phyloP scores from a whole-genome alignment of 176 grass and related monocot species.

The Zea luxurians region DNA sequence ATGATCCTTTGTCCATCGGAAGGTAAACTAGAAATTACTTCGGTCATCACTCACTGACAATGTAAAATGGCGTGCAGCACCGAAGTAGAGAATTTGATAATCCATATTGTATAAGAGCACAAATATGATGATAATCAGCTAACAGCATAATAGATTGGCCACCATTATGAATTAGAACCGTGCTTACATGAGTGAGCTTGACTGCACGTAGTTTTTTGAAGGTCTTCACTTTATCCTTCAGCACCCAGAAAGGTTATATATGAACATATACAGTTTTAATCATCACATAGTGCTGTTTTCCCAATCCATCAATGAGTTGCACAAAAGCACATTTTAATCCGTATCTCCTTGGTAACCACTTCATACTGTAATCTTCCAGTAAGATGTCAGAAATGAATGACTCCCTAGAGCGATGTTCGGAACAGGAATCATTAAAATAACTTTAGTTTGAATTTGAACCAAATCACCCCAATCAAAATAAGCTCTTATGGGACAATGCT shows the following conservation, averaged over 20 bases:
- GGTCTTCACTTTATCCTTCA: conserved; percentile 21
- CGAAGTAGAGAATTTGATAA: conserved; percentile 20
- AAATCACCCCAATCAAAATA: conserved; percentile 6
- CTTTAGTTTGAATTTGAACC: neutral
- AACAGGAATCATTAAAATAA: neutral
- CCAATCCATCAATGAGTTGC: conserved; percentile 20
- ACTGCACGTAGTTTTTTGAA: conserved; percentile 2
- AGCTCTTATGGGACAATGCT: conserved; percentile 11
- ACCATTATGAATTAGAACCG: neutral
- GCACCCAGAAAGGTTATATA: conserved; percentile 24
- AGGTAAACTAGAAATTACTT: conserved; percentile 36
- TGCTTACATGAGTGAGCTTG: conserved; percentile 30
- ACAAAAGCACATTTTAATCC: neutral
- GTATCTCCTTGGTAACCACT: neutral
- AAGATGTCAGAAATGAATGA: conserved; percentile 1
- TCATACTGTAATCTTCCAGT: conserved; percentile 4
- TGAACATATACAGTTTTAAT: conserved; percentile 16
- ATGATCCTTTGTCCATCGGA: conserved; percentile 40
- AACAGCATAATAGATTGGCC: conserved; percentile 8
- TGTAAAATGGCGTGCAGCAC: neutral
- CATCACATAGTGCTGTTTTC: neutral
- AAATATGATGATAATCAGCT: conserved; percentile 18
- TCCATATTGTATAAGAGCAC: conserved; percentile 13
- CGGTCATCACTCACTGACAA: neutral
- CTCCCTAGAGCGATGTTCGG: neutral